These are phyloP conservation scores for Sugiyamaella chiloensis DNA, from an alignment of 805 yeast species.

Conservation along the genomic window DNA sequence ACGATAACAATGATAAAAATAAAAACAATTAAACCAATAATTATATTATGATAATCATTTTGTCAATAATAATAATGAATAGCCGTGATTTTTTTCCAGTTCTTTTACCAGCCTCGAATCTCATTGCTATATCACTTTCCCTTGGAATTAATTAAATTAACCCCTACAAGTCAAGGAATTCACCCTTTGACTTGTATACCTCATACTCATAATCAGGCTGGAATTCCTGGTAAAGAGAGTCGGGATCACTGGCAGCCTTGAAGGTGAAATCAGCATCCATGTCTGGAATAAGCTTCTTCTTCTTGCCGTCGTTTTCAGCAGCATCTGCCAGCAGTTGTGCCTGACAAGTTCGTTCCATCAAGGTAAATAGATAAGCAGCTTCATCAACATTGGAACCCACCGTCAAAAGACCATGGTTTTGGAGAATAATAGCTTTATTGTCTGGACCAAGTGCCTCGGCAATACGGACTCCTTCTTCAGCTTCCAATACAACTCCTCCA, in stretches of 20 bases:
- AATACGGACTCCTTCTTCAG: slow-evolving; percentile 57
- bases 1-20: too few species aligned
- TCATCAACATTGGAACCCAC: slow-evolving; percentile 70
- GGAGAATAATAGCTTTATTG: slow-evolving; percentile 57
- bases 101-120: too few species aligned
- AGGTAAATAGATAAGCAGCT: slow-evolving; percentile 63
- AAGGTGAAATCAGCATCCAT: slow-evolving; percentile 12
- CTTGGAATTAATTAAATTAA: too few species aligned
- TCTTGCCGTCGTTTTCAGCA: slow-evolving; percentile 42
- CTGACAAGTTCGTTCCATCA: slow-evolving; percentile 63
- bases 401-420: slow-evolving; percentile 71
- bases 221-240: slow-evolving; percentile 65
- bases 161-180: slow-evolving; percentile 13
- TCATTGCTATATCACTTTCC: too few species aligned
- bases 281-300: slow-evolving; percentile 35
- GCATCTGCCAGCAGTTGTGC: slow-evolving; percentile 65
- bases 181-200: slow-evolving; percentile 24
- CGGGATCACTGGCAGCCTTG: slow-evolving; percentile 59
- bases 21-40: too few species aligned
- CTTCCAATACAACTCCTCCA: slow-evolving; percentile 76
- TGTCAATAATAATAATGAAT: too few species aligned
- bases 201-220: slow-evolving; percentile 65
- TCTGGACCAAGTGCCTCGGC: slow-evolving; percentile 58
- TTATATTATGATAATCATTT: too few species aligned
- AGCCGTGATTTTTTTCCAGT: too few species aligned